phyloP scores from a whole-genome alignment of 495 filamentous ascomycete genomes.

The Daldinia childiae region DNA sequence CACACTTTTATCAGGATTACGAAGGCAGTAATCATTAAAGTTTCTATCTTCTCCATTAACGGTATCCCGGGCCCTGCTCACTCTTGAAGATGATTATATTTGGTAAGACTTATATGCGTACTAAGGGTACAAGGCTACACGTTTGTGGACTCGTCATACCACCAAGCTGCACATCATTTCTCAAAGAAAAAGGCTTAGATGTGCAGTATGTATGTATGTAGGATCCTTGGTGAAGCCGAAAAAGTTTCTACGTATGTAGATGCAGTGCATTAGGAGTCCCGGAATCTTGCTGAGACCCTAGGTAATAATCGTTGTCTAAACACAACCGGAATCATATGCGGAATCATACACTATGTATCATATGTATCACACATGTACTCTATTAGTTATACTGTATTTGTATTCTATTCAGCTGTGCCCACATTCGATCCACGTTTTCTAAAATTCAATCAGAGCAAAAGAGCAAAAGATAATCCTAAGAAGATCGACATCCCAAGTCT shows the following conservation, averaged over 20 bases:
- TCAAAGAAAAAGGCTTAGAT: conserved; percentile 35
- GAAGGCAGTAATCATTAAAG: conserved; percentile 22
- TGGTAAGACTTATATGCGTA: conserved; percentile 35
- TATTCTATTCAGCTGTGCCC: conserved; percentile 24
- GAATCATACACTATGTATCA: conserved; percentile 23
- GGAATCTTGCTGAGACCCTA: conserved; percentile 21
- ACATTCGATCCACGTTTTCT: conserved; percentile 38
- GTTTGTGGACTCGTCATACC: conserved; percentile 43
- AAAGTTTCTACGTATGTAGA: conserved; percentile 33
- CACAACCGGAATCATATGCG: conserved; percentile 5
- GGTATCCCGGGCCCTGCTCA: conserved; percentile 12
- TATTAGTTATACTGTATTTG: conserved; percentile 38
- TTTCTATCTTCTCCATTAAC: conserved; percentile 29
- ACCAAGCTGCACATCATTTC: conserved; percentile 38
- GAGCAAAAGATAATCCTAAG: conserved; percentile 23
- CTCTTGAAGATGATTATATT: conserved; percentile 28
- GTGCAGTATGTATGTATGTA: conserved; percentile 16
- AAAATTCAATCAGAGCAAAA: conserved; percentile 35
- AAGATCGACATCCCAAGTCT: conserved; percentile 36
- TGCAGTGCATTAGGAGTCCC: conserved; percentile 36
- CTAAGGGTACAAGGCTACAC: conserved; percentile 29
- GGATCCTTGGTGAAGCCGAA: conserved; percentile 34
- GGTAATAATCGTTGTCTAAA: conserved; percentile 22
- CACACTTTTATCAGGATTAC: conserved; percentile 29
- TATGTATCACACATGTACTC: conserved; percentile 22